Conservation (phyloP, 352 stramenopile species). For the Globisporangium megalacanthum region DNA sequence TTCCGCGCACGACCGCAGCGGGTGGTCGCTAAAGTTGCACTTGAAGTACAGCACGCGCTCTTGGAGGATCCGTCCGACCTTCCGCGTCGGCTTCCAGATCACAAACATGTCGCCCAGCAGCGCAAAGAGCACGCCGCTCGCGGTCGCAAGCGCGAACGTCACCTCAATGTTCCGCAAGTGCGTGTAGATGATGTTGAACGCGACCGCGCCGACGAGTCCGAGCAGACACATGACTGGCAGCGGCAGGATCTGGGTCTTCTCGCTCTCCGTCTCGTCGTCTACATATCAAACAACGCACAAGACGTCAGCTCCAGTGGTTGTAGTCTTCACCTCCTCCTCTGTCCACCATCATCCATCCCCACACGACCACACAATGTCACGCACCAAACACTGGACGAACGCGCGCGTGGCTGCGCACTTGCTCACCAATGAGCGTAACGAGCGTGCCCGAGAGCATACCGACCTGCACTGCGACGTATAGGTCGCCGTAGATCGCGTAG, state of each 20-base stretch:
- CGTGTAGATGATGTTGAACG: constrained; percentile 88
- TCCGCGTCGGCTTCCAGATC: constrained; percentile 75
- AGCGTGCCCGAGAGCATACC: constrained; percentile 78
- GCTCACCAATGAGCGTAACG: constrained; percentile 73
- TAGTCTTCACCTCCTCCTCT: too few species aligned
- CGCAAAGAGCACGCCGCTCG: constrained; percentile 70
- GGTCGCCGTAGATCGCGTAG: constrained; percentile 77
- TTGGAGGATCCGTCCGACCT: constrained; percentile 75
- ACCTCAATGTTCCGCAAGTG: constrained; percentile 76
- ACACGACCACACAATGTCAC: constrained; percentile 1
- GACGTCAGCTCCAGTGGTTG: constrained; percentile 2
- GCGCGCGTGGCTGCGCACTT: constrained; percentile 51
- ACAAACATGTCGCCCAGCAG: constrained; percentile 82
- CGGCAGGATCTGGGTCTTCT: constrained; percentile 69
- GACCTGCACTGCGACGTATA: constrained; percentile 77
- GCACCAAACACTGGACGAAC: constrained; percentile 38
- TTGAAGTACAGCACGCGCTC: constrained; percentile 65
- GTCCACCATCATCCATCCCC: too few species aligned
- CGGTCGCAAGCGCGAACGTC: constrained; percentile 72
- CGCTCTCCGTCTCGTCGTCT: constrained; percentile 36
- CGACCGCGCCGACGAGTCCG: constrained; percentile 65
- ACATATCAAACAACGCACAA: neutral
- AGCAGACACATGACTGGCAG: constrained; percentile 80
- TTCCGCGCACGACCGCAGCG: constrained; percentile 49
- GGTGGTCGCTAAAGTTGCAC: constrained; percentile 53